These are phyloP conservation scores for Neonothopanus nambi DNA, from an alignment of 1,284 basidiomycete genomes.

Conservation along the genomic window DNA sequence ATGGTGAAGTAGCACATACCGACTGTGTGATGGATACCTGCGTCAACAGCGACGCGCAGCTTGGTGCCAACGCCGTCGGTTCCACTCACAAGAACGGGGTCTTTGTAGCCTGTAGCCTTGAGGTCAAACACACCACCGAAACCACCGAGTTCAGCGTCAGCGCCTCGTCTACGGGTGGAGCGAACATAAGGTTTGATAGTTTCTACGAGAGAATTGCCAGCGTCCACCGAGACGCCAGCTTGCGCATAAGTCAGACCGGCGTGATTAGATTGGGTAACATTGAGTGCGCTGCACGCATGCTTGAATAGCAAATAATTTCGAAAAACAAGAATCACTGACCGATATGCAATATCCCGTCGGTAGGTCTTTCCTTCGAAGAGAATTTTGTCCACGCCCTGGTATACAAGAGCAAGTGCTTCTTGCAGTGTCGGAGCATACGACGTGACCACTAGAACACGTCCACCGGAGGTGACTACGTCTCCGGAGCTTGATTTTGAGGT, in stretches of 20 bases:
- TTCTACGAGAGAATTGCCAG: slow-evolving; percentile 92
- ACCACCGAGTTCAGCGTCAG: slow-evolving; percentile 93
- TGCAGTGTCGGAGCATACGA: slow-evolving; percentile 78
- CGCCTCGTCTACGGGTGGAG: slow-evolving; percentile 83
- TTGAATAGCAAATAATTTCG: neutral
- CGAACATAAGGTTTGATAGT: slow-evolving; percentile 94
- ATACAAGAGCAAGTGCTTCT: slow-evolving; percentile 82
- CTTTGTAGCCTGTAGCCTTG: slow-evolving; percentile 82
- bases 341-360: slow-evolving; percentile 92
- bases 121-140: slow-evolving; percentile 99
- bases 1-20: slow-evolving; percentile 48
- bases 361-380: slow-evolving; percentile 90
- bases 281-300: slow-evolving; percentile 48
- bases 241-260: slow-evolving; percentile 85
- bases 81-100: slow-evolving; percentile 94
- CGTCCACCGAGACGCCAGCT: slow-evolving; percentile 95
- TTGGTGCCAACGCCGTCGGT: slow-evolving; percentile 99
- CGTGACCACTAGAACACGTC: slow-evolving; percentile 92
- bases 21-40: slow-evolving; percentile 86
- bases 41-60: slow-evolving; percentile 86
- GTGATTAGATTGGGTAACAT: slow-evolving; percentile 25
- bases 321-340: slow-evolving; percentile 40
- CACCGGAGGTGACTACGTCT: slow-evolving; percentile 85
- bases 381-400: slow-evolving; percentile 80
- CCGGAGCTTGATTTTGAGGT: slow-evolving; percentile 53